Evolutionary conservation across 2,329 filamentous ascomycete species (phyloP).

Genomic region (Aspergillus arachidicola): DNA sequence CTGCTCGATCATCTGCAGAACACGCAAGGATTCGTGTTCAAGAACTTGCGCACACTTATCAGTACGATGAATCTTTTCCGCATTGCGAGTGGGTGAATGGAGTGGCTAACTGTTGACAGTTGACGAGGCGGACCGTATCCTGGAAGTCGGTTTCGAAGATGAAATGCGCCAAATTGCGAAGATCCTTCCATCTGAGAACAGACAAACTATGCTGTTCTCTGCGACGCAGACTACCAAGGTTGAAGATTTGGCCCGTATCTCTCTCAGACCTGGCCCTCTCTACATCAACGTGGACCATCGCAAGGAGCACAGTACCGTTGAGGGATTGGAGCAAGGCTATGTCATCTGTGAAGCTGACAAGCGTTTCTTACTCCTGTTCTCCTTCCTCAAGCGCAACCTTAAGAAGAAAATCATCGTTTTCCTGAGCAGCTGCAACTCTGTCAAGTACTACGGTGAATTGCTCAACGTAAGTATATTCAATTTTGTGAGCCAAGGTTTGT

Average conservation of each 20-base stretch:
- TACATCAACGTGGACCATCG: constrained; percentile 96
- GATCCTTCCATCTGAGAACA: constrained; percentile 81
- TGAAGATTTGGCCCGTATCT: constrained; percentile 93
- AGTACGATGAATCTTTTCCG: constrained; percentile 38
- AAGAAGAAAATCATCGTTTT: constrained; percentile 99
- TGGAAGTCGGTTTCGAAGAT: constrained; percentile 98
- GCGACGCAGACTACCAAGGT: constrained; percentile 99
- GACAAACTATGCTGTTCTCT: constrained; percentile 98
- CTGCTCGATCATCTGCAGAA: constrained; percentile 93
- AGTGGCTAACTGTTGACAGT: background rate
- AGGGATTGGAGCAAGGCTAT: constrained; percentile 93
- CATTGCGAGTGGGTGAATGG: background rate
- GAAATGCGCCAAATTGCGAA: constrained; percentile 97
- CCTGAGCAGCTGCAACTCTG: constrained; percentile 87
- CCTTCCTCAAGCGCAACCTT: constrained; percentile 86
- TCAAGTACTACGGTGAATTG: constrained; percentile 93
- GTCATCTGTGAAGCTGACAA: constrained; percentile 91
- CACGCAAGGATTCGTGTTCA: constrained; percentile 85
- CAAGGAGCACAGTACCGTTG: constrained; percentile 88
- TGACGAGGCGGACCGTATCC: constrained; percentile 93
- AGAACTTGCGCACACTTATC: constrained; percentile 87
- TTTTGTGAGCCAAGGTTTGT: background rate
- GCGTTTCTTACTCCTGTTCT: constrained; percentile 90
- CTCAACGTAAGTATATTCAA: constrained; percentile 60
- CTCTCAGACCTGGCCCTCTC: constrained; percentile 82